phyloP scores from a whole-genome alignment of 495 filamentous ascomycete species.

The Aspergillus bertholletiae region DNA sequence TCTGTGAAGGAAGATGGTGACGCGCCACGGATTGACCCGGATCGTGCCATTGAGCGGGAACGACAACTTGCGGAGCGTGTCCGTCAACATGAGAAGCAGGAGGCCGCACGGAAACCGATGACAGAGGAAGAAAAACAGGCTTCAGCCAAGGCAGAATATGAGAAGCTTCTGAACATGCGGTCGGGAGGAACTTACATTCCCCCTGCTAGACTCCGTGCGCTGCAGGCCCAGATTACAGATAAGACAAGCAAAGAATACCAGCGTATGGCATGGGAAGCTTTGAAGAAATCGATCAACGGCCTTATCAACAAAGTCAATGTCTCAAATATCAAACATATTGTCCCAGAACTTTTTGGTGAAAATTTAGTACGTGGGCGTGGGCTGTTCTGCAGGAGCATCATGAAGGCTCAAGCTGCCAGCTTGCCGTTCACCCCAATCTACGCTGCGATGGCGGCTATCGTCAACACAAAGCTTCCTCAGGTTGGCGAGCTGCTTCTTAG shows the following conservation, averaged over 20 bases:
- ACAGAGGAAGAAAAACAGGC: slow-evolving; percentile 83
- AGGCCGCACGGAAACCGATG: slow-evolving; percentile 52
- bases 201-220: slow-evolving; percentile 80
- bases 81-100: slow-evolving; percentile 50
- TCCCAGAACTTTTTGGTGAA: slow-evolving; percentile 91
- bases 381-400: slow-evolving; percentile 89
- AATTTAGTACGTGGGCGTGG: slow-evolving; percentile 89
- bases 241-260: slow-evolving; percentile 96
- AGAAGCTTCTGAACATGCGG: slow-evolving; percentile 83
- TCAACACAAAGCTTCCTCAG: slow-evolving; percentile 94
- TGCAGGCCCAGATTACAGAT: slow-evolving; percentile 96
- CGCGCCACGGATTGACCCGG: slow-evolving; percentile 49
- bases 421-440: slow-evolving; percentile 95
- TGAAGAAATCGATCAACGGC: slow-evolving; percentile 99
- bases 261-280: slow-evolving; percentile 96
- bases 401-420: slow-evolving; percentile 96
- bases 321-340: slow-evolving; percentile 95
- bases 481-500: slow-evolving; percentile 89
- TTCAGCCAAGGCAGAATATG: slow-evolving; percentile 82
- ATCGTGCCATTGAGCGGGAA: slow-evolving; percentile 57
- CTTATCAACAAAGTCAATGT: slow-evolving; percentile 98
- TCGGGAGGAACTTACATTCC: slow-evolving; percentile 96
- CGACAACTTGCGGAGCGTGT: slow-evolving; percentile 60
- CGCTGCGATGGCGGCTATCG: slow-evolving; percentile 90
- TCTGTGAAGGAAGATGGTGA: slow-evolving; percentile 31